Evolutionary conservation across 2,329 filamentous ascomycete genomes (phyloP).

Genomic region (Alternaria panax): DNA sequence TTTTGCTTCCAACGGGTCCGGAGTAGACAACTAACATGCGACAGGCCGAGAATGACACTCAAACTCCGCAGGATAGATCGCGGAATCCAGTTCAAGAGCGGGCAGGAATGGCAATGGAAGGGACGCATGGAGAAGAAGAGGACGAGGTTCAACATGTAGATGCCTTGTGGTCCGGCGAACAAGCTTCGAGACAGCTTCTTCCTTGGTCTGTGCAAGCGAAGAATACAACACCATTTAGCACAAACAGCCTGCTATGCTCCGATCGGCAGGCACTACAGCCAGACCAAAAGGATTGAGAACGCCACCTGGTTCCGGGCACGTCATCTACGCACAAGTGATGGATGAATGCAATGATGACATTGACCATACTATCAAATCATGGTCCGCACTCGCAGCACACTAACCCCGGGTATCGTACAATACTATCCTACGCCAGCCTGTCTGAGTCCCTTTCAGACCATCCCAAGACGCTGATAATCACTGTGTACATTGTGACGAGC

Average conservation of each 20-base stretch:
- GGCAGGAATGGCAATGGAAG: constrained; percentile 96
- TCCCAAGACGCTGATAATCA: neutral
- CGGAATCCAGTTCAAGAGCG: constrained; percentile 78
- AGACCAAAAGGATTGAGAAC: neutral
- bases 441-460: neutral
- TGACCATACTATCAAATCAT: neutral
- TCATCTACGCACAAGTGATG: neutral
- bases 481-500: neutral
- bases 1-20: neutral
- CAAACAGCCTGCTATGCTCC: neutral
- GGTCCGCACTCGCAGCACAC: neutral
- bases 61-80: constrained; percentile 92
- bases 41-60: constrained; percentile 69
- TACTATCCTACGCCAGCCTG: neutral
- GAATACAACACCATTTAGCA: neutral
- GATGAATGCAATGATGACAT: neutral
- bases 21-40: neutral
- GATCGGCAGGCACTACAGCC: neutral
- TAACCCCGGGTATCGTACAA: constrained; percentile 2
- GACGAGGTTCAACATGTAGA: constrained; percentile 88
- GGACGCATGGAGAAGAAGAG: constrained; percentile 91
- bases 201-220: neutral
- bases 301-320: neutral
- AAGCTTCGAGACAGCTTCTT: neutral
- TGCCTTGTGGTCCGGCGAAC: neutral